These are phyloP conservation scores for Pythium periplocum DNA, from an alignment of 352 stramenopile species.

Conservation along the genomic window DNA sequence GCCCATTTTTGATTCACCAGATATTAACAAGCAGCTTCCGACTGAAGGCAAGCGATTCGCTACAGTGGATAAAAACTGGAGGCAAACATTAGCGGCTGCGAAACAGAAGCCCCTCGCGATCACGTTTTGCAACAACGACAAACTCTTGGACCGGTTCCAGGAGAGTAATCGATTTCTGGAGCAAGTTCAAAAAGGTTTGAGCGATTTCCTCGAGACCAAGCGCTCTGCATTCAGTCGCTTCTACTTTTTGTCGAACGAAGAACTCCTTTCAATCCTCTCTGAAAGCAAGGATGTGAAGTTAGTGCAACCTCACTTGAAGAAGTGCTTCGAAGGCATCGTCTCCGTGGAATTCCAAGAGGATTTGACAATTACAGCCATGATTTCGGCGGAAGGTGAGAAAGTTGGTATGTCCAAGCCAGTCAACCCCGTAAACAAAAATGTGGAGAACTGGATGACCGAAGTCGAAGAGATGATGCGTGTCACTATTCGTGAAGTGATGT, in stretches of 20 bases:
- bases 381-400: slow-evolving; percentile 87
- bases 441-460: slow-evolving; percentile 96
- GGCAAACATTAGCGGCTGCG: slow-evolving; percentile 80
- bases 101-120: slow-evolving; percentile 84
- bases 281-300: slow-evolving; percentile 94
- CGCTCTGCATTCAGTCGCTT: slow-evolving; percentile 90
- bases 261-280: slow-evolving; percentile 93
- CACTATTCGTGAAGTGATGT: slow-evolving; percentile 90
- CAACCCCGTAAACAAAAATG: slow-evolving; percentile 92
- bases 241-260: slow-evolving; percentile 95
- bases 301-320: slow-evolving; percentile 94
- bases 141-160: slow-evolving; percentile 89
- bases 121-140: slow-evolving; percentile 92
- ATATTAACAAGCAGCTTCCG: slow-evolving; percentile 96
- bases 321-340: slow-evolving; percentile 95
- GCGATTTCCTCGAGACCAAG: slow-evolving; percentile 95
- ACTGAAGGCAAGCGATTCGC: slow-evolving; percentile 92
- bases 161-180: slow-evolving; percentile 94
- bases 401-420: slow-evolving; percentile 81
- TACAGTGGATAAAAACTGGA: slow-evolving; percentile 95
- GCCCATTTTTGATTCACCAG: slow-evolving; percentile 93
- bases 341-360: slow-evolving; percentile 90
- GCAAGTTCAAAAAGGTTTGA: slow-evolving; percentile 93
- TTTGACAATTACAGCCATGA: slow-evolving; percentile 90
- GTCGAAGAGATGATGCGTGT: slow-evolving; percentile 91